Conservation (phyloP, 2,329 filamentous ascomycete species). For the Cladosporium sp. region DNA sequence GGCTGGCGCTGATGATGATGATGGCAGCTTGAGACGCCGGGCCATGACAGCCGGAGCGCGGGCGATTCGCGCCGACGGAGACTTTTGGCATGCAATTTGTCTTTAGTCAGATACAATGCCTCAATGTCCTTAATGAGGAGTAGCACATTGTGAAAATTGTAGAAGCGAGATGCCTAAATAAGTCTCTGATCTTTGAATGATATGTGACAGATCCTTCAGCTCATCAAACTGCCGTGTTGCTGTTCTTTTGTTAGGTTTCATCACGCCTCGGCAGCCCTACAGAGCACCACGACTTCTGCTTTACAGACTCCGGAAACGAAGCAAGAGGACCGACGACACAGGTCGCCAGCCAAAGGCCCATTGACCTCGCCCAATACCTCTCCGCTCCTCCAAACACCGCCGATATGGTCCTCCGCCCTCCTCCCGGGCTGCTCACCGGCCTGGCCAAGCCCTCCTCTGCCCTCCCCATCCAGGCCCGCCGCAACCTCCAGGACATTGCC, state of each 20-base stretch:
- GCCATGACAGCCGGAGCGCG: too few relatives aligned
- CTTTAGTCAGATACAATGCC: background rate
- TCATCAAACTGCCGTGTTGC: too few relatives aligned
- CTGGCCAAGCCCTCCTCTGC: conserved; percentile 21
- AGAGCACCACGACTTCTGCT: background rate
- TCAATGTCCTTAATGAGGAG: too few relatives aligned
- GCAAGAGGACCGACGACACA: too few relatives aligned
- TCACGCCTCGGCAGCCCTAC: too few relatives aligned
- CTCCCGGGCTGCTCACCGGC: conserved; percentile 21
- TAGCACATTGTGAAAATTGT: too few relatives aligned
- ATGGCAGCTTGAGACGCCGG: background rate
- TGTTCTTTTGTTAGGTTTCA: too few relatives aligned
- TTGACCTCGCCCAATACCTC: background rate
- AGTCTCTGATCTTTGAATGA: too few relatives aligned
- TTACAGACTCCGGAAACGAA: background rate
- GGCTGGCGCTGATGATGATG: background rate
- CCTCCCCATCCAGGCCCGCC: conserved; percentile 31
- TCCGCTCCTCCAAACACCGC: background rate
- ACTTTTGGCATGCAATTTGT: background rate
- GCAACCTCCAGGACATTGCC: conserved; percentile 68
- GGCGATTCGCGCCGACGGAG: background rate
- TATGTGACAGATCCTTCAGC: too few relatives aligned
- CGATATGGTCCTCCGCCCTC: conserved; percentile 21
- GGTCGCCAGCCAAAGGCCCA: background rate
- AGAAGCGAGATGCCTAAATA: too few relatives aligned